Conservation (phyloP, 1,284 basidiomycete genomes). For the Chiua sp. region DNA sequence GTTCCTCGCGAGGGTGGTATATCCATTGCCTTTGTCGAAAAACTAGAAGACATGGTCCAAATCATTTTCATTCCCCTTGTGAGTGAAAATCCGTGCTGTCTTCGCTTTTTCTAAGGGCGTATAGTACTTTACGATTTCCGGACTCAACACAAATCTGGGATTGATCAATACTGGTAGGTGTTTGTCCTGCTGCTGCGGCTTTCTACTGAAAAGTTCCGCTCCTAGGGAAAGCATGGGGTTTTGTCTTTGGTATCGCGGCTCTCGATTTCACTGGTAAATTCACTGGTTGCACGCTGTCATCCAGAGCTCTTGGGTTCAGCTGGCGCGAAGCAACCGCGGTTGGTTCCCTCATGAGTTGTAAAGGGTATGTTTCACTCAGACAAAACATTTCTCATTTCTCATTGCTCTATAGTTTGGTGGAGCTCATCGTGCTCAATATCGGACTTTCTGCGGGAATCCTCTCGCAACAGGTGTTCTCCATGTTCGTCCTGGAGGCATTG, state of each 20-base stretch:
- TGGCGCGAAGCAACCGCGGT: constrained; percentile 86
- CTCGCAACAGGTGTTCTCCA: constrained; percentile 75
- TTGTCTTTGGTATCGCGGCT: constrained; percentile 80
- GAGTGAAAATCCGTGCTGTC: constrained; percentile 25
- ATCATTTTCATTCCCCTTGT: constrained; percentile 90
- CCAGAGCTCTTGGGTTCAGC: constrained; percentile 74
- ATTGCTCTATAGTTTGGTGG: constrained; percentile 63
- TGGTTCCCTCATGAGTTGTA: constrained; percentile 95
- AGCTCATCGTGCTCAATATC: constrained; percentile 95
- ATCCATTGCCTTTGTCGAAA: constrained; percentile 78
- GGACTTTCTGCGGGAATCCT: constrained; percentile 87
- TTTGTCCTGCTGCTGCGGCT: constrained; percentile 28
- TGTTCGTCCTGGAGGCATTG: constrained; percentile 93
- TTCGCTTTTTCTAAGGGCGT: constrained; percentile 5
- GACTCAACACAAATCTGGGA: constrained; percentile 89
- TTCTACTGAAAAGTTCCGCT: constrained; percentile 50
- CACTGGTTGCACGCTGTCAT: constrained; percentile 71
- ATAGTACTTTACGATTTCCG: constrained; percentile 89
- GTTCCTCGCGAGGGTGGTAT: constrained; percentile 91
- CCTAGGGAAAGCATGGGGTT: constrained; percentile 88
- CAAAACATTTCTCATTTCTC: not conserved
- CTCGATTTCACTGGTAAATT: constrained; percentile 90
- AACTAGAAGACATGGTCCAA: constrained; percentile 83
- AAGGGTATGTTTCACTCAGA: constrained; percentile 63
- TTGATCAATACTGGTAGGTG: constrained; percentile 70